phyloP scores from a whole-genome alignment of 164 flowering plant genomes.

The Nelumbo lutea region DNA sequence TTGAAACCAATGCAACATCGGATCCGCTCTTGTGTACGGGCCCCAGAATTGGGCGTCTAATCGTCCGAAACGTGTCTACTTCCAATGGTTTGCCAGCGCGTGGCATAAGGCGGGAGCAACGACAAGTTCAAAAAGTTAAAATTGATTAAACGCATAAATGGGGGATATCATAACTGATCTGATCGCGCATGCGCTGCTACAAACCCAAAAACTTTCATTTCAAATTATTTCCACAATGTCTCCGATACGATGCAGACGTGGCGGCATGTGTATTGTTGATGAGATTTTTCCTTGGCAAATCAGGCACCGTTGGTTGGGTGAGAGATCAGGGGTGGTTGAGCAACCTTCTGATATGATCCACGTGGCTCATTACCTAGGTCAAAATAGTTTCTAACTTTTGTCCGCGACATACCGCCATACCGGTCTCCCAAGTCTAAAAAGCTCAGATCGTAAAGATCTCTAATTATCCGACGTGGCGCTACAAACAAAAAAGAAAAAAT shows the following conservation, averaged over 20 bases:
- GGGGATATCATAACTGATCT: not conserved
- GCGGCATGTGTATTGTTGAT: no score
- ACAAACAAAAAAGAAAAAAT: not conserved
- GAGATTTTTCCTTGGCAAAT: no score
- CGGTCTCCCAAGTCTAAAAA: not conserved
- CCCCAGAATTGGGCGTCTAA: not conserved
- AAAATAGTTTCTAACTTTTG: not conserved
- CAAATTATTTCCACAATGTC: no score
- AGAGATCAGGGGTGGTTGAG: no score
- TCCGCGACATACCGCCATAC: conserved; percentile 3
- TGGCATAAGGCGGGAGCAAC: not conserved
- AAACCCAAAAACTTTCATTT: not conserved
- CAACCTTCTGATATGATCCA: no score
- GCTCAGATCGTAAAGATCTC: not conserved
- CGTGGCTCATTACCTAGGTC: not conserved
- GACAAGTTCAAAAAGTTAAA: conserved; percentile 21
- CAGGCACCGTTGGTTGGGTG: no score
- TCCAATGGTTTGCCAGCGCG: no score
- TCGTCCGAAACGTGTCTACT: not conserved
- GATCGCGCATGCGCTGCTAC: conserved; percentile 7
- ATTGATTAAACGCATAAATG: not conserved
- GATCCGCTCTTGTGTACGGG: not conserved
- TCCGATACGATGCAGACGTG: no score
- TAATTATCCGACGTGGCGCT: conserved; percentile 9
- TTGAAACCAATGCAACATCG: conserved; percentile 12